Evolutionary conservation across 345 rosid genomes (phyloP).

Genomic region (Cardamine chenopodiifolia): DNA sequence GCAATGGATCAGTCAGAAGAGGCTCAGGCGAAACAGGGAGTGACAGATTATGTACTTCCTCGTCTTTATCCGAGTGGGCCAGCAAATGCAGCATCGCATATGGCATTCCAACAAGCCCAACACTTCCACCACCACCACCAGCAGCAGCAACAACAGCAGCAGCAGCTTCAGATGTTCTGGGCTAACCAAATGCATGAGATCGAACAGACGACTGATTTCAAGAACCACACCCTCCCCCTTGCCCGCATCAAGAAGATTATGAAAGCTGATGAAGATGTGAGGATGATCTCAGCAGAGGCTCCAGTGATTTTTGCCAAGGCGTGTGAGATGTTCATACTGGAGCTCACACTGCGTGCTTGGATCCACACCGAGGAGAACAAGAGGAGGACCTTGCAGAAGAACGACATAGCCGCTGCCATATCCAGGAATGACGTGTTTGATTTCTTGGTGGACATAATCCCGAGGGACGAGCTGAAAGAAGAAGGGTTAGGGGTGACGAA

Average conservation of each 20-base stretch:
- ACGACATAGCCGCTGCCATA: slow-evolving; percentile 62
- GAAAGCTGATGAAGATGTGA: slow-evolving; percentile 66
- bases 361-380: slow-evolving; percentile 66
- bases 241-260: slow-evolving; percentile 67
- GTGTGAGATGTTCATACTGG: slow-evolving; percentile 61
- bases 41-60: slow-evolving; percentile 48
- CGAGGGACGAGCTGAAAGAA: slow-evolving; percentile 59
- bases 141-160: slow-evolving; percentile 54
- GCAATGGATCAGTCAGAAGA: slow-evolving; percentile 37
- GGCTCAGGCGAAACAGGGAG: slow-evolving; percentile 46
- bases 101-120: slow-evolving; percentile 59
- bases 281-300: slow-evolving; percentile 66
- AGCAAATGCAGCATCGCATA: slow-evolving; percentile 39
- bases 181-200: slow-evolving; percentile 60
- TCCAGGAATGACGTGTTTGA: slow-evolving; percentile 61
- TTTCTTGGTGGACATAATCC: slow-evolving; percentile 61
- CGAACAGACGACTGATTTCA: slow-evolving; percentile 56
- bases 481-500: slow-evolving; percentile 57
- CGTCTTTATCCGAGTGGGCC: slow-evolving; percentile 50
- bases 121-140: slow-evolving; percentile 58
- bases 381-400: slow-evolving; percentile 64
- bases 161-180: slow-evolving; percentile 64
- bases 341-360: slow-evolving; percentile 63
- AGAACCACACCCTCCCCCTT: slow-evolving; percentile 59
- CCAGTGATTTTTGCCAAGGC: slow-evolving; percentile 67